Base-by-base conservation (phyloP, 129 eudicot species). In the Centella asiatica region DNA sequence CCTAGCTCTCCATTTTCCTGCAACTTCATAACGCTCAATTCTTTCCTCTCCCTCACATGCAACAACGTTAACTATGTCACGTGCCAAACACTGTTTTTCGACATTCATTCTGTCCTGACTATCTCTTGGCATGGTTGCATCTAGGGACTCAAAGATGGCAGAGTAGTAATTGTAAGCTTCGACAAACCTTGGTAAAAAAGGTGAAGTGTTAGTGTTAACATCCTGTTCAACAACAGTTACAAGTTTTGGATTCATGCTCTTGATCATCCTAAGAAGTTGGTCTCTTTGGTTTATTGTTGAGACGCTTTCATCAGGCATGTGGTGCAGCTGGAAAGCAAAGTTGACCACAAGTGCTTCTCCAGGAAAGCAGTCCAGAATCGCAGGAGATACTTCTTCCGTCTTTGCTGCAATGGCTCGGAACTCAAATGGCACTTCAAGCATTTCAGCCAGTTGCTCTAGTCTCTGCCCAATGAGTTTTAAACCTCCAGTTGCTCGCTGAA, bases 1-100 rank as follows among this genome's bases (percentile, higher is more conserved):
- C 79, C 99, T 74, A 1, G 96, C 96, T 48, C 92, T 84, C 99
- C 99, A 92, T 66, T 92, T 92, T 26, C 99, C 99, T 0, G 95
- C 77, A 62, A 92, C 96, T 61, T 92, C 99, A 49, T 92, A 92
- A 42, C 99, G 72, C 72, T 92, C 99, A 3, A 92, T 87, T 64
- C 99, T 76, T 50, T 92, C 99, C 70, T 77, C 95, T 10, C 99
- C 99, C 56, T 92, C 99, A 76, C 99, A 92, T 2, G 99, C 99
- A 19, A 92, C 79, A 28, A 92, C 80, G 71, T 92, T 92, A 4
- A 92, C 84, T 19, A 92, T 87, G 31, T 92, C 99, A 17, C 99
- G 84, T 7, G 99, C 99, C 74, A 92, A 71, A 71, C 99, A 92
- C 47, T 84, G 96, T 52, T 78, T 84, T 76, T 92, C 99, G 29